These are phyloP conservation scores for Chenopodium suecicum DNA, from an alignment of 148 eudicot species.

Conservation along the genomic window DNA sequence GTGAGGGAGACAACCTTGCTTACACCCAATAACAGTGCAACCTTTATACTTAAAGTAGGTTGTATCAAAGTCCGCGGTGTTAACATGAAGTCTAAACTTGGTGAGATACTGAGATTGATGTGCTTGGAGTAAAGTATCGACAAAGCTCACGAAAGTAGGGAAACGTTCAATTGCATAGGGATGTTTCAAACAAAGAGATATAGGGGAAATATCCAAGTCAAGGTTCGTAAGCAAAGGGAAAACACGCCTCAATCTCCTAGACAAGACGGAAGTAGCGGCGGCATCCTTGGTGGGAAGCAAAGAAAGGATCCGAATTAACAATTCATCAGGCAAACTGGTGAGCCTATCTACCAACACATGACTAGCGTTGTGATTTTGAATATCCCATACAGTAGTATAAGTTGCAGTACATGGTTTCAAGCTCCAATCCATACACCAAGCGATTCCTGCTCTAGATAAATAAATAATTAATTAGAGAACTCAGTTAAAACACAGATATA, in stretches of 20 bases:
- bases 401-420: too few species aligned
- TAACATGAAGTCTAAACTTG: background rate
- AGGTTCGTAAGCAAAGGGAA: background rate
- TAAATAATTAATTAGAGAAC: too few species aligned
- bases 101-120: background rate
- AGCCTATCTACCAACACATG: too few species aligned
- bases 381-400: too few species aligned
- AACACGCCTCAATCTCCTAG: background rate
- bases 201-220: background rate
- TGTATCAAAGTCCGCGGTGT: background rate
- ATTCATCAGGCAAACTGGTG: too few species aligned
- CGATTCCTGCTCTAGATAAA: too few species aligned
- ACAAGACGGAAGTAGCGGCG: background rate
- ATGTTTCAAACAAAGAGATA: background rate
- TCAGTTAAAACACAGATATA: constrained; percentile 44
- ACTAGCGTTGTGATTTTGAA: too few species aligned
- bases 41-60: background rate
- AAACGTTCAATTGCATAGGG: background rate
- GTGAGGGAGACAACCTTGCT: background rate
- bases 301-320: too few species aligned
- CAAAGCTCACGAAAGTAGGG: background rate
- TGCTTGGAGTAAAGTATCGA: background rate
- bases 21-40: background rate
- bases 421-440: background rate
- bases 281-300: constrained; percentile 3